A percentile compares a stretch with the other conserved stretches of the same genome.
These are phyloP conservation scores for Nitzschia sp. DNA, from an alignment of 108 stramenopile genomes.

Conservation along the genomic window DNA sequence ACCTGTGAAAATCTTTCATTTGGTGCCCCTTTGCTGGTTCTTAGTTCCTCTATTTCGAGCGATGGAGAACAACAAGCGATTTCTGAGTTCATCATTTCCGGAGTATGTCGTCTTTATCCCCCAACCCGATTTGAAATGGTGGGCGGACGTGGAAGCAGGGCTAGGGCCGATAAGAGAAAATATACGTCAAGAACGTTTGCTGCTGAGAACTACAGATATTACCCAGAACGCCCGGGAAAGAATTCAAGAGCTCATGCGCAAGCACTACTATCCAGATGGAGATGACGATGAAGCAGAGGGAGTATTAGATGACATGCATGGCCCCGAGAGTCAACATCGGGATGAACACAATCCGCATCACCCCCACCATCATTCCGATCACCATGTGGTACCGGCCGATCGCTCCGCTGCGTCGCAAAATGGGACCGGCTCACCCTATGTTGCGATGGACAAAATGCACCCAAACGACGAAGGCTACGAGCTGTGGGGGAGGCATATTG, in stretches of 20 bases:
- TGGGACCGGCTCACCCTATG: constrained; percentile 2
- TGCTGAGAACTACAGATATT: constrained; percentile 49
- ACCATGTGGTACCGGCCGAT: constrained; percentile 3
- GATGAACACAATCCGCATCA: constrained; percentile 3
- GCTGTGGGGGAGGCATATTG: constrained; percentile 71
- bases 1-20: constrained; percentile 42
- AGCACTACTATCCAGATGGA: constrained; percentile 30
- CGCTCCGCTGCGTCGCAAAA: background rate
- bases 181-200: constrained; percentile 32
- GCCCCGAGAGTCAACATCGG: background rate
- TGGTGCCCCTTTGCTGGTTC: constrained; percentile 63
- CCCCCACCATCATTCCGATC: constrained; percentile 7
- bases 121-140: constrained; percentile 36
- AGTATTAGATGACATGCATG: background rate
- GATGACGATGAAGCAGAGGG: constrained; percentile 30
- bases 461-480: constrained; percentile 74
- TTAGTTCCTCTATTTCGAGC: constrained; percentile 43
- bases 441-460: constrained; percentile 60
- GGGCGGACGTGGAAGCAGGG: constrained; percentile 43
- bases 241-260: constrained; percentile 49
- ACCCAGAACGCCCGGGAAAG: constrained; percentile 35
- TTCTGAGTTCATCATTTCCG: constrained; percentile 48
- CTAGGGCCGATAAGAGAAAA: constrained; percentile 38
- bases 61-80: constrained; percentile 60
- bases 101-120: constrained; percentile 60